Percentiles rank a stretch among this genome's conserved stretches.
These are phyloP conservation scores for Monilinia fructigena DNA, from an alignment of 2,329 filamentous ascomycete species.

Conservation along the genomic window DNA sequence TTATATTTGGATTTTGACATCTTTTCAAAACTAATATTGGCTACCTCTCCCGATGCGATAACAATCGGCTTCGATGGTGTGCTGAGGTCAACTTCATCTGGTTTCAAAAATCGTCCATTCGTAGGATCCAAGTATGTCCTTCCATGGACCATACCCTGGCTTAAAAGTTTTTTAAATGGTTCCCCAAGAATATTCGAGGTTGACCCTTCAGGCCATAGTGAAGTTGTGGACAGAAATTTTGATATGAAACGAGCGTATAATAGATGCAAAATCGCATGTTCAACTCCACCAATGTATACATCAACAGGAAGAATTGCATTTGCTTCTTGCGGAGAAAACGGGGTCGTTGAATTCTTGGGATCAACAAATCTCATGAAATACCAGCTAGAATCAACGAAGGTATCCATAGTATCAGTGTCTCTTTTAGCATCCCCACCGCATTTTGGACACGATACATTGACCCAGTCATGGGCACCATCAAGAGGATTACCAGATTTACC, in stretches of 20 bases:
- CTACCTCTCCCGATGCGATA: slow-evolving; percentile 56
- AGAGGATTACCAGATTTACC: slow-evolving; percentile 75
- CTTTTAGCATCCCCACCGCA: slow-evolving; percentile 70
- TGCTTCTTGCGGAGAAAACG: slow-evolving; percentile 61
- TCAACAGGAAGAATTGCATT: slow-evolving; percentile 69
- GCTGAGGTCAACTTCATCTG: slow-evolving; percentile 68
- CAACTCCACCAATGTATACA: slow-evolving; percentile 84
- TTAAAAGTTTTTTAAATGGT: slow-evolving; percentile 78
- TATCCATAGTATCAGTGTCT: slow-evolving; percentile 95
- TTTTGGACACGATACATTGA: slow-evolving; percentile 71
- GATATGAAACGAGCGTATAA: slow-evolving; percentile 88
- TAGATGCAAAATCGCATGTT: slow-evolving; percentile 87
- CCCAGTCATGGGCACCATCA: slow-evolving; percentile 68
- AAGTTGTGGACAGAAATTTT: slow-evolving; percentile 70
- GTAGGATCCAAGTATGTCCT: slow-evolving; percentile 75
- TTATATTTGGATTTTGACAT: slow-evolving; percentile 97
- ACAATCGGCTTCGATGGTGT: slow-evolving; percentile 58
- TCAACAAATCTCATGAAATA: slow-evolving; percentile 83
- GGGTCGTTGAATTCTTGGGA: slow-evolving; percentile 58
- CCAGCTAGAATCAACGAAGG: slow-evolving; percentile 94
- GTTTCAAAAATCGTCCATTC: slow-evolving; percentile 73
- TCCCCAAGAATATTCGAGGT: slow-evolving; percentile 53
- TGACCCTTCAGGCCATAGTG: slow-evolving; percentile 47
- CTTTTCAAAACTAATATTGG: slow-evolving; percentile 74
- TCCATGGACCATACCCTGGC: slow-evolving; percentile 92